phyloP scores from a whole-genome alignment of 1,284 basidiomycete genomes.

The Baeospora myosura region DNA sequence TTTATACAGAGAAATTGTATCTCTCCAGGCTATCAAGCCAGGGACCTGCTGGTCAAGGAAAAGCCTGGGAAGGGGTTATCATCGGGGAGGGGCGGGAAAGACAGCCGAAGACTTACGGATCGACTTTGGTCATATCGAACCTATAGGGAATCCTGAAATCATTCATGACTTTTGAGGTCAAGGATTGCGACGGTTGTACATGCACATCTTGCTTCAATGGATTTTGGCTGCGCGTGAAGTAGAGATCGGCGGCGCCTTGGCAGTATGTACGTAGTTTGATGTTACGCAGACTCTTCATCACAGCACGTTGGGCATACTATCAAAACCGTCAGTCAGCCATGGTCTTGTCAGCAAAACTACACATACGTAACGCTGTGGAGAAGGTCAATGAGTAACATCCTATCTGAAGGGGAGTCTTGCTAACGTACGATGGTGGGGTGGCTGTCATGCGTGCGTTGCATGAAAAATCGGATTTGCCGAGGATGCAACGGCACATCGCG shows the following conservation, averaged over 20 bases:
- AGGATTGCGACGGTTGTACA: slow-evolving; percentile 46
- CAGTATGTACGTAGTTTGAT: slow-evolving; percentile 79
- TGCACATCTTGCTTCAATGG: slow-evolving; percentile 48
- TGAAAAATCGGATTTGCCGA: slow-evolving; percentile 46
- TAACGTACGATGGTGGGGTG: slow-evolving; percentile 56
- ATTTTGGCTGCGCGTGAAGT: slow-evolving; percentile 46
- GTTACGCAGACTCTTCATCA: slow-evolving; percentile 58
- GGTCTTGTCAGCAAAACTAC: slow-evolving; percentile 1
- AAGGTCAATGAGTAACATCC: slow-evolving; percentile 4
- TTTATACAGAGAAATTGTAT: slow-evolving; percentile 36
- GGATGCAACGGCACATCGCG: slow-evolving; percentile 61
- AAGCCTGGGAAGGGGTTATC: slow-evolving; percentile 25
- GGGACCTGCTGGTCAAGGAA: slow-evolving; percentile 47
- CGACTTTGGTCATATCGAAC: slow-evolving; percentile 20
- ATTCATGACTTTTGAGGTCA: slow-evolving; percentile 49
- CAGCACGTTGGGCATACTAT: slow-evolving; percentile 62
- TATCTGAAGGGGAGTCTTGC: not conserved
- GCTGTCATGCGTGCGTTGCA: slow-evolving; percentile 49
- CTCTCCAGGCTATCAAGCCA: slow-evolving; percentile 58
- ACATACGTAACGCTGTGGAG: slow-evolving; percentile 53
- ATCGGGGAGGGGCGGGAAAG: slow-evolving; percentile 1
- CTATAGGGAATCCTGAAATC: slow-evolving; percentile 41
- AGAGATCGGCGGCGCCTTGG: slow-evolving; percentile 48
- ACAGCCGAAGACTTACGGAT: slow-evolving; percentile 35
- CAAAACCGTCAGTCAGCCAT: not conserved